Evolutionary conservation across 2,329 filamentous ascomycete species (phyloP), one percentile per base, ranked within the genome.

Genomic region (Chrysosporium keratinophilum): DNA sequence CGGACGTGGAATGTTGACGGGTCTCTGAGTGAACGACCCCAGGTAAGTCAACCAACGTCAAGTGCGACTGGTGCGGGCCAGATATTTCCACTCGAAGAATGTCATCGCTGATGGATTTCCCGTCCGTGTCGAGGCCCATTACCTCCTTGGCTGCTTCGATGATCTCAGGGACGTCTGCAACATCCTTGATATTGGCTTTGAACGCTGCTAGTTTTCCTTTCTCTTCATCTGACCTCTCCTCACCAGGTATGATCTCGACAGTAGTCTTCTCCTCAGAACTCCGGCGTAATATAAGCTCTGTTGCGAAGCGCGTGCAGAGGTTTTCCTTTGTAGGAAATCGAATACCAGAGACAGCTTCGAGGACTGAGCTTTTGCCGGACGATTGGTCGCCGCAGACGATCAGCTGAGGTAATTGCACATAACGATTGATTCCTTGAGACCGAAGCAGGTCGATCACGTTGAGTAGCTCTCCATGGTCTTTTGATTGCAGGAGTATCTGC

Each of bases 381-480:
- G 63, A 65, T 44, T 67, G 64, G 43, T 66, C 63, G 28, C 64
- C 65, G 39, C 63, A 66, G 3, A 67, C 64, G 2, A 67, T 57
- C 3, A 66, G 19, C 43, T 66, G 64, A 10, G 64, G 64, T 2
- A 66, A 59, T 4, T 45, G 5, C 9, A 78, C 68, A 12, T 77
- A 70, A 1, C 64, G 72, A 7, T 67, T 73, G 1, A 76, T 69
- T 1, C 79, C 78, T 10, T 74, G 70, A 2, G 71, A 69, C 4
- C 76, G 74, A 0, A 84, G 66, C 0, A 70, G 68, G 58, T 81
- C 76, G 23, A 80, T 76, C 0, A 74, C 69, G 45, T 81, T 74
- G 20, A 83, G 69, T 0, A 83, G 63, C 33, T 65, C 64, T 2
- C 70, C 69, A 55, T 74, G 71, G 3, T 74, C 72, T 20, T 74